Percentiles rank a stretch among this genome's conserved stretches.
These are phyloP conservation scores for Arctium minus DNA, from an alignment of 129 eudicot species.

Conservation along the genomic window DNA sequence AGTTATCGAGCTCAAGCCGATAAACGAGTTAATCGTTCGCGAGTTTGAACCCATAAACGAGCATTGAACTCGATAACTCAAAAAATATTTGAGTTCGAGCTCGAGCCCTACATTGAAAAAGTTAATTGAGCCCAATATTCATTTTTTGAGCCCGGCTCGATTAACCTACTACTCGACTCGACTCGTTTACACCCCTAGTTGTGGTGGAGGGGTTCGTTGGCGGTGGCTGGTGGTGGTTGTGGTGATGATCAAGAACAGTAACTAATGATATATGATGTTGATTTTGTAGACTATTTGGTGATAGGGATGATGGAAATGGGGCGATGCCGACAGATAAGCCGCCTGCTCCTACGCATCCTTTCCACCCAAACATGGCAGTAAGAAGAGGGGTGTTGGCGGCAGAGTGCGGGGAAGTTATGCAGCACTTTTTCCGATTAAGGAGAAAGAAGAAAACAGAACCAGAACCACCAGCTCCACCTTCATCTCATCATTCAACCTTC, in stretches of 20 bases:
- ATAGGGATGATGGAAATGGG: constrained; percentile 40
- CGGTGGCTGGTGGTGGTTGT: not conserved
- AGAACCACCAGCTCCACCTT: constrained; percentile 29
- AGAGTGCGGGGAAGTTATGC: constrained; percentile 82
- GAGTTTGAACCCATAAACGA: too few relatives aligned
- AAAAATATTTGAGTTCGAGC: too few relatives aligned
- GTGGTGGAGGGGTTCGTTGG: too few relatives aligned
- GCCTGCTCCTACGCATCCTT: constrained; percentile 79
- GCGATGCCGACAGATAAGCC: constrained; percentile 37
- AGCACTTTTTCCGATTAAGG: constrained; percentile 68
- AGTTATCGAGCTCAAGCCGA: too few relatives aligned
- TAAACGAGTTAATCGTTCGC: too few relatives aligned
- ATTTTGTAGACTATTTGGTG: constrained; percentile 67
- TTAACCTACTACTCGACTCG: too few relatives aligned
- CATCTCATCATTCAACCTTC: constrained; percentile 47
- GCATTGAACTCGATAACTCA: too few relatives aligned
- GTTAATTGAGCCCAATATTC: too few relatives aligned
- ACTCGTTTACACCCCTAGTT: too few relatives aligned
- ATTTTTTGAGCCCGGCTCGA: too few relatives aligned
- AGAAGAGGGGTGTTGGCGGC: constrained; percentile 69
- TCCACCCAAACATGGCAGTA: constrained; percentile 69
- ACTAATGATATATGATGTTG: not conserved
- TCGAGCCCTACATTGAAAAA: too few relatives aligned
- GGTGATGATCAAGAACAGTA: not conserved
- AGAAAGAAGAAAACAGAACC: constrained; percentile 48